Base-by-base conservation (phyloP, 352 stramenopile species). In the Phytophthora syringae region DNA sequence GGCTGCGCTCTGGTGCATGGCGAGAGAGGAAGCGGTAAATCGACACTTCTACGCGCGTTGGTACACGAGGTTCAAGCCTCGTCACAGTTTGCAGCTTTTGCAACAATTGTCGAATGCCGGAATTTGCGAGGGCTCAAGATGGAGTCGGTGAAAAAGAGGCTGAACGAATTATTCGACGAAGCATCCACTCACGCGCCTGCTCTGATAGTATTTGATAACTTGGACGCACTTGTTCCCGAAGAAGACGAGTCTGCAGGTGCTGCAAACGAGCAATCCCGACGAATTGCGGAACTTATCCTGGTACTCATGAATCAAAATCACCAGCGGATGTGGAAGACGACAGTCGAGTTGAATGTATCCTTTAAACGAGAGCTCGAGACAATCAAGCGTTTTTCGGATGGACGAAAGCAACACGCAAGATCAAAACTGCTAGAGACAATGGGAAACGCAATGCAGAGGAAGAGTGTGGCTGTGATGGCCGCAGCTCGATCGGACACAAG, bases 41-140 rank as follows among this genome's bases (percentile, higher is more conserved):
- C 88, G 36, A 93, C 84, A 11, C 58, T 95, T 28, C 39, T 93
- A 32, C 62, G 72, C 5, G 67, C 85, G 30, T 63, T 92, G 7
- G 65, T 73, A 5, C 54, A 85, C 12, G 57, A 86, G 24, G 24
- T 88, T 20, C 37, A 67, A 37, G 54, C 43, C 2, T 75, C 76
- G 30, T 59, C 60, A 7, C 64, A 70, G 15, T 79, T 74, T 39
- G 67, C 82, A 43, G 80, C 73, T 16, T 70, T 76, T 16, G 82
- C 76, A 24, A 66, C 86, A 25, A 70, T 72, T 15, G 66, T 94
- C 1, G 76, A 92, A 2, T 96, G 89, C 51, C 75, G 87, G 7
- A 81, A 82, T 39, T 70, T 96, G 48, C 80, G 86, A 25, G 89
- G 89, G 10, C 63, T 90, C n/a, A 96, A 95, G 67, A 97, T 96